These are phyloP conservation scores for Tulasnella sp. DNA, from an alignment of 768 basidiomycete species.

Conservation along the genomic window DNA sequence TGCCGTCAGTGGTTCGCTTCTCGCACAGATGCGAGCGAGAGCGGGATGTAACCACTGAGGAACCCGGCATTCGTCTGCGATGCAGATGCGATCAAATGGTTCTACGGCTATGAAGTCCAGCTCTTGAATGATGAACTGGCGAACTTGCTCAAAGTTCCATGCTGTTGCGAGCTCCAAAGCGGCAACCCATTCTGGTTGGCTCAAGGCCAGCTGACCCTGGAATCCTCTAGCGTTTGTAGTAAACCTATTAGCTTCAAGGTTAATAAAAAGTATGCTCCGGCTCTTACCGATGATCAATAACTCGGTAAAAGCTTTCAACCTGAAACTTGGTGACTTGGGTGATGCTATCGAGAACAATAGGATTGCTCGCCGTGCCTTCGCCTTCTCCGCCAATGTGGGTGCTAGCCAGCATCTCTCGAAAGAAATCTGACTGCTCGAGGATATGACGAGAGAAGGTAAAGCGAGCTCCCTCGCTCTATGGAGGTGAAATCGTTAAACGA, in stretches of 20 bases:
- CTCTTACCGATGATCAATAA: not conserved
- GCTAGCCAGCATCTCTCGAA: not conserved
- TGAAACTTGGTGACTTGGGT: not conserved
- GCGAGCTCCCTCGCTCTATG: not conserved
- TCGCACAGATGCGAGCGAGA: not conserved
- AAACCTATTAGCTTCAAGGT: not conserved
- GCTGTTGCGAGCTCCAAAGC: not conserved
- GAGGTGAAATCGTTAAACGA: not conserved
- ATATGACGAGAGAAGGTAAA: not conserved
- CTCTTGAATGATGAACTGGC: not conserved
- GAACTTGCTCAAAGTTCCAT: not conserved
- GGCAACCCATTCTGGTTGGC: not conserved
- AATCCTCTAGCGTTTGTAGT: not conserved
- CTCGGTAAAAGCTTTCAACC: not conserved
- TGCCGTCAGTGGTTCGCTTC: not conserved
- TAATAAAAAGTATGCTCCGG: not conserved
- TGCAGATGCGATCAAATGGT: not conserved
- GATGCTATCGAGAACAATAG: not conserved
- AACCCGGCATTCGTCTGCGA: constrained; percentile 11
- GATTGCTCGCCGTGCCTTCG: constrained; percentile 9
- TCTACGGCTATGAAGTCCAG: not conserved
- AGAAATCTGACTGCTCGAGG: constrained; percentile 1
- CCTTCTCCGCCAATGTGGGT: not conserved
- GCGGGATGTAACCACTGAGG: constrained; percentile 17
- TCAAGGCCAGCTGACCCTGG: not conserved